Evolutionary conservation across 2,329 filamentous ascomycete genomes (phyloP).

Genomic region (Plenodomus lindquistii): DNA sequence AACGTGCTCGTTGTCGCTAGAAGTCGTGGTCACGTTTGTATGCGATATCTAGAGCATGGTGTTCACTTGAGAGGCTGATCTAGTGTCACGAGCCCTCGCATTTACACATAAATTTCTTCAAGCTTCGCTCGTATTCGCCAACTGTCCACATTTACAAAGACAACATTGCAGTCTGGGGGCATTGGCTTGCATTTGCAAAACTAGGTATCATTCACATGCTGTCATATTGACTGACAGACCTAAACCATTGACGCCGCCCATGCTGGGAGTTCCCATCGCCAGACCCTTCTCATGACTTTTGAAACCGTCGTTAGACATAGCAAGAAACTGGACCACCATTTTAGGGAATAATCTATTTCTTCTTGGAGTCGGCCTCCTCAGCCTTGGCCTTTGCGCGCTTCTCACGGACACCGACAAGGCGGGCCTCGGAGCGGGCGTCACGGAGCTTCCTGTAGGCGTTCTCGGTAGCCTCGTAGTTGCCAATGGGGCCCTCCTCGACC

Average conservation of each 20-base stretch:
- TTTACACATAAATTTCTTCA: too few relatives aligned
- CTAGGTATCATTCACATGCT: conserved; percentile 45
- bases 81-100: too few relatives aligned
- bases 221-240: conserved; percentile 34
- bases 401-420: conserved; percentile 81
- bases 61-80: background rate
- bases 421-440: conserved; percentile 79
- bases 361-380: conserved; percentile 74
- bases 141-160: background rate
- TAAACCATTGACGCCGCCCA: conserved; percentile 45
- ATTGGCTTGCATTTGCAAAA: conserved; percentile 41
- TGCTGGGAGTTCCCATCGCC: conserved; percentile 39
- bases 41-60: too few relatives aligned
- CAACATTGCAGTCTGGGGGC: conserved; percentile 12
- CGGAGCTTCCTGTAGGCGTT: conserved; percentile 87
- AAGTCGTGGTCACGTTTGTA: background rate
- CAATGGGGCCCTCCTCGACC: conserved; percentile 81
- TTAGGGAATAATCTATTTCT: conserved; percentile 68
- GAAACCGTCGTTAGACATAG: conserved; percentile 33
- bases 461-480: conserved; percentile 71
- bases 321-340: conserved; percentile 23
- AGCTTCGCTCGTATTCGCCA: background rate
- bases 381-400: conserved; percentile 91
- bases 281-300: conserved; percentile 38
- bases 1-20: background rate